Conservation (phyloP, 176 grass and related monocot genomes). For the Secale cereale region DNA sequence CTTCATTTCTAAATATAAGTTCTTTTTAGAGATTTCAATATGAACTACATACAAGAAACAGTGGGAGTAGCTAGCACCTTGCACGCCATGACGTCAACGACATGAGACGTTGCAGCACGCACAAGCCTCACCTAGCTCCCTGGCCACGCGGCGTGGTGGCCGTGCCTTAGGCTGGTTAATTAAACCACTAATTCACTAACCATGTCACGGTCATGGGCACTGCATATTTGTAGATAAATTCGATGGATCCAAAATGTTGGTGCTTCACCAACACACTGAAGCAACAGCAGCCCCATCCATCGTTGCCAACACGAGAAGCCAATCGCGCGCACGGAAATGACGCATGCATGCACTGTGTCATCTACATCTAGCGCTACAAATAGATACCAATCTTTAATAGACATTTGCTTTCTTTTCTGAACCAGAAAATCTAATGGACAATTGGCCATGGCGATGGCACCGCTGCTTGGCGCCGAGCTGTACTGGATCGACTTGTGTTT, state of each 20-base stretch:
- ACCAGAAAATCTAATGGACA: too few relatives aligned
- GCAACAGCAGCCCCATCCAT: background rate
- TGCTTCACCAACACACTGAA: constrained; percentile 13
- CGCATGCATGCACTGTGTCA: background rate
- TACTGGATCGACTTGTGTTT: too few relatives aligned
- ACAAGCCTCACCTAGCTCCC: background rate
- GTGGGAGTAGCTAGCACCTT: too few relatives aligned
- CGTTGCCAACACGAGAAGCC: background rate
- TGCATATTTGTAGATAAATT: background rate
- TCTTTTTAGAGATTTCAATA: too few relatives aligned
- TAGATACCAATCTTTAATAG: too few relatives aligned
- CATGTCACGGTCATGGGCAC: background rate
- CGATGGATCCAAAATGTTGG: background rate
- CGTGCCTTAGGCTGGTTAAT: background rate
- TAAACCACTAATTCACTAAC: background rate
- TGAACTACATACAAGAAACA: too few relatives aligned
- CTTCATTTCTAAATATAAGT: too few relatives aligned
- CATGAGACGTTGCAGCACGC: background rate
- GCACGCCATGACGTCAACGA: background rate
- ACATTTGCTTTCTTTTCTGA: too few relatives aligned
- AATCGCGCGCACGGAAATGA: background rate
- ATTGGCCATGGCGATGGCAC: too few relatives aligned
- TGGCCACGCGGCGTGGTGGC: background rate
- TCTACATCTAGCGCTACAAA: too few relatives aligned
- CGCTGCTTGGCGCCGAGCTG: too few relatives aligned